phyloP scores from a whole-genome alignment of 2,329 filamentous ascomycete species.

The Diaporthe capsici region DNA sequence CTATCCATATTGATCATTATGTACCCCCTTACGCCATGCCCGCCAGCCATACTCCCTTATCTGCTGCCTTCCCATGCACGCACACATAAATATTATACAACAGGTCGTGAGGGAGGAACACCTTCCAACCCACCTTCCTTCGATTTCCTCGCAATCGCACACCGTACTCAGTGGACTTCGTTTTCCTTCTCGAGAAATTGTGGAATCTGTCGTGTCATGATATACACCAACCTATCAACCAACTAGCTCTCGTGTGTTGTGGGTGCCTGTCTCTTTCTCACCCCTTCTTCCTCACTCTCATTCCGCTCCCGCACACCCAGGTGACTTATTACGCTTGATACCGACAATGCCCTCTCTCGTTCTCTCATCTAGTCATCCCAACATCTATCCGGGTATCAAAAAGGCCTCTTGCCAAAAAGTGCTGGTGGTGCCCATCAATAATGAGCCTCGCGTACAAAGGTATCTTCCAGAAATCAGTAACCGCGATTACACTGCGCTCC shows the following conservation, averaged over 20 bases:
- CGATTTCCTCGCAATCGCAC: background rate
- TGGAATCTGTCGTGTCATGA: slow-evolving; percentile 26
- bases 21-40: slow-evolving; percentile 1
- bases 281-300: background rate
- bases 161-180: background rate
- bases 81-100: background rate
- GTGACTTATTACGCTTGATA: slow-evolving; percentile 3
- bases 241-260: slow-evolving; percentile 3
- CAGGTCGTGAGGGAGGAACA: background rate
- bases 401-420: slow-evolving; percentile 40
- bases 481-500: slow-evolving; percentile 11
- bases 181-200: background rate
- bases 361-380: slow-evolving; percentile 36
- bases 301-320: background rate
- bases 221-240: slow-evolving; percentile 26
- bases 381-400: slow-evolving; percentile 57
- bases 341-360: slow-evolving; percentile 10
- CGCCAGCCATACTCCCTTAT: background rate
- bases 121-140: background rate
- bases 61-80: background rate
- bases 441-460: slow-evolving; percentile 12
- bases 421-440: slow-evolving; percentile 4
- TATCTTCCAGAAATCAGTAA: slow-evolving; percentile 21
- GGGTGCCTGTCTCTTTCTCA: background rate
- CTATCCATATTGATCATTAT: slow-evolving; percentile 2